Base-by-base conservation (phyloP, 2,329 filamentous ascomycete species). In the Polytolypa hystricis region DNA sequence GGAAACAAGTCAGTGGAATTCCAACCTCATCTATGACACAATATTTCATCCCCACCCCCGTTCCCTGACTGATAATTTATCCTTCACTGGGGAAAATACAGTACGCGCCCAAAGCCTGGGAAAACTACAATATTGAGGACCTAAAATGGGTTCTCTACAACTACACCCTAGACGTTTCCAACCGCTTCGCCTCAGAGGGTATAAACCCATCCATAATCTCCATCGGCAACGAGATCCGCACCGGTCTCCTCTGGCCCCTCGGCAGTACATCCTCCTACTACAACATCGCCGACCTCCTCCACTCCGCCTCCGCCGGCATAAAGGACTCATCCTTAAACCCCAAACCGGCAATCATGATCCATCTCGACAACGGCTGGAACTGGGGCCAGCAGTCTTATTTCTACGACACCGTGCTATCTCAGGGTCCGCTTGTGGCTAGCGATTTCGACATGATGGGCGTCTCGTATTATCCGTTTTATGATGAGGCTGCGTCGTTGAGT, bases 281-380 rank as follows among this genome's bases (percentile, higher is more conserved):
- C 46, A 82, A 81, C 53, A 71, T 82, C 20, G 77, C 77, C 0
- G 58, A 61, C 0, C 62, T 85, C 15, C 67, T 84, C 6, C 72
- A 80, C 50, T 76, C 75, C 5, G 79, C 74, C 0, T 66, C 74
- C 0, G 70, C 65, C 39, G 81, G 74, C 2, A 68, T 85, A 49
- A 79, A 76, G 48, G 74, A 80, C 48, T 79, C 74, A 4, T 61
- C 57, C 3, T 59, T 81, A 17, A 55, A 54, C 27, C 64, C 69
- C 0, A 67, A 71, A 43, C 77, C 79, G 1, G 72, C 77, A 52
- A 81, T 84, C 55, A 77, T 84, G 75, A 72, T 84, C 27, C 81
- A 84, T 49, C 66, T 84, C 3, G 79, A 84, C 54, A 79, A 82
- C 49, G 80, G 80, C n/a, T 85, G 79, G 77, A 69, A 79, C 44